Evolutionary conservation across 2,329 filamentous ascomycete species (phyloP), one percentile per base, ranked within the genome.

Genomic region (Metarhizium album): DNA sequence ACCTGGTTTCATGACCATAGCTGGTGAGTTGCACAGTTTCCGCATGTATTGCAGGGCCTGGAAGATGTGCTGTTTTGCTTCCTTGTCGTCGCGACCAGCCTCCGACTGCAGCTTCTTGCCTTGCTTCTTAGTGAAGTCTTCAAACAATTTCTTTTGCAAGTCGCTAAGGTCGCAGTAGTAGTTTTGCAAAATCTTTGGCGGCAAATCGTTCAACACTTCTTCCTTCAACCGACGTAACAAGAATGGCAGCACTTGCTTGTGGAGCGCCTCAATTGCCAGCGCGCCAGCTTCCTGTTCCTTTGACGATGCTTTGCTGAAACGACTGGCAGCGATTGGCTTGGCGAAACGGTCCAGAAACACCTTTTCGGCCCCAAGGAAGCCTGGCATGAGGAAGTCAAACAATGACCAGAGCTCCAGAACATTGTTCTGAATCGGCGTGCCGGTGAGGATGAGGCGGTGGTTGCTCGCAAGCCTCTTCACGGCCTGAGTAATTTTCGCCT

Each of bases 21-120:
- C 90, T 0, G 93, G 93, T 3, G 93, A 96, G 66, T 98, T 98
- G 78, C 93, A 98, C 5, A 98, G 80, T 71, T 97, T 97, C 54
- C 94, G 89, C 94, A 98, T 98, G 70, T 98, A 98, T 66, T 98
- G 94, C 43, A 98, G 71, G 3, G 94, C 93, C 67, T 97, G 91
- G 85, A 98, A 98, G 59, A 98, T 98, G 67, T 98, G 93, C 66
- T 95, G 87, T 67, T 98, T 98, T 57, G 90, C 84, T 55, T 95
- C 88, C 65, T 94, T 95, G 63, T 96, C 91, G 27, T 86, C 83
- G 27, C 83, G 83, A 14, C 86, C 84, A 13, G 91, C 89, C 63
- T 94, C 89, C 29, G 89, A 82, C 42, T 87, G 82, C 33, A 98
- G 79, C 55, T 88, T 86, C 68, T 90, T 94, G 62, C 89, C 84